Base-by-base conservation (phyloP, 257 asterid species). In the Osmanthus fragrans region DNA sequence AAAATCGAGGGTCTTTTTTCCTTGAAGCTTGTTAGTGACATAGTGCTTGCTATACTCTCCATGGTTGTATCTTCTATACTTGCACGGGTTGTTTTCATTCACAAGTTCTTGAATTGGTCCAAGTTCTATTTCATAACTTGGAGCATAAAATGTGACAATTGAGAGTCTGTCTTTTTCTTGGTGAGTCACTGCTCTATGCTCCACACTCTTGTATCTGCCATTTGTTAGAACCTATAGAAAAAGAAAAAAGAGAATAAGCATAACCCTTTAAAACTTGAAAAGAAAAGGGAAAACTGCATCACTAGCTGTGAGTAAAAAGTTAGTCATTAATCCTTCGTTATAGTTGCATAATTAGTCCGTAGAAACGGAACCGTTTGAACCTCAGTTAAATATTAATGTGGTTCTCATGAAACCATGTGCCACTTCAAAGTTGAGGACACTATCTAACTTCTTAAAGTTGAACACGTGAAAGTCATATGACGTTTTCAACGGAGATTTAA, bases 171-270 rank as follows among this genome's bases (percentile, higher is more conserved):
- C 97, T 27, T 84, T 90, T 80, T 93, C 94, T 70, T 76, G 83
- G 65, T 92, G 85, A 0, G 99, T 85, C 88, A 96, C 97, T 74
- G 98, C 98, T 83, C 97, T 89, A 58, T 96, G 99, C 80, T 93
- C 99, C 80, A 93, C 96, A 79, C 99, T 96, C 85, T 92, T 96
- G 91, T 93, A 93, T 76, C 86, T 90, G 21, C 98, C 99, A 79
- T 96, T 93, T 39, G 88, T 92, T 39, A 93, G 76, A 63, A 96
- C 99, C 98, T 96, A 73, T 74, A 75, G 15, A 70, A 37, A 27
- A 2, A 79, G 23, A 34, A 12, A 9, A 40, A 0, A 34, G 25
- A 9, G 3, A n/a, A 8, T 5, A 51, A 72, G 13, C 23, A 51
- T 8, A 39, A 36, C 16, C 19, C 21, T 45, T n/a, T 29, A 4